A percentile compares a stretch with the other conserved stretches of the same genome.
phyloP scores from a whole-genome alignment of 2,329 filamentous ascomycete species.

The Pseudocercospora eumusae region DNA sequence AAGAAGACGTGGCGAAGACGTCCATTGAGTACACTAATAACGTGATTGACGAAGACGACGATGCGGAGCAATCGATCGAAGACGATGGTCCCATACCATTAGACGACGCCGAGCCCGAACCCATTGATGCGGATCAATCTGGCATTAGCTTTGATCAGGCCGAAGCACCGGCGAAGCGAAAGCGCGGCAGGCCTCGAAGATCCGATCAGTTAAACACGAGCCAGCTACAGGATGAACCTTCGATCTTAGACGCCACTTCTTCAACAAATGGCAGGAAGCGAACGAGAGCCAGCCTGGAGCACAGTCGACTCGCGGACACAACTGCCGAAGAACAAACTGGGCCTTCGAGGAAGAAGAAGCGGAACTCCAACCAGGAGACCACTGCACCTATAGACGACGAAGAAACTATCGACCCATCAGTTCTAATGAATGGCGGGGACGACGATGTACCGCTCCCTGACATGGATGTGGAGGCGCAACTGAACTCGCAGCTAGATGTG shows the following conservation, averaged over 20 bases:
- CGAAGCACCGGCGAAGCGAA: constrained; percentile 20
- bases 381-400: constrained; percentile 17
- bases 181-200: constrained; percentile 26
- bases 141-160: constrained; percentile 17
- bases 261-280: constrained; percentile 24
- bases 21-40: constrained; percentile 25
- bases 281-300: constrained; percentile 22
- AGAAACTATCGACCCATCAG: constrained; percentile 22
- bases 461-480: constrained; percentile 19
- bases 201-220: constrained; percentile 28
- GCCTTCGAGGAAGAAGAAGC: constrained; percentile 24
- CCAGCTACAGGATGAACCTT: constrained; percentile 15
- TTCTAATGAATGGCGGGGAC: constrained; percentile 19
- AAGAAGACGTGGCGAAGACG: constrained; percentile 20
- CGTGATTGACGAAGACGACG: constrained; percentile 20
- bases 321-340: constrained; percentile 15
- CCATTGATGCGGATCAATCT: constrained; percentile 20
- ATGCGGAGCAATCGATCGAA: constrained; percentile 29
- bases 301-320: constrained; percentile 16
- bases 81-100: constrained; percentile 22
- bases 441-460: constrained; percentile 16
- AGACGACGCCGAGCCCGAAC: constrained; percentile 21
- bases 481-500: constrained; percentile 23
- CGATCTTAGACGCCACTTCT: neutral
- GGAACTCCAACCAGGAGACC: constrained; percentile 20